A percentile compares a stretch with the other conserved stretches of the same genome.
These are phyloP conservation scores for Fusarium drepaniforme DNA, from an alignment of 2,329 filamentous ascomycete genomes.

Conservation along the genomic window DNA sequence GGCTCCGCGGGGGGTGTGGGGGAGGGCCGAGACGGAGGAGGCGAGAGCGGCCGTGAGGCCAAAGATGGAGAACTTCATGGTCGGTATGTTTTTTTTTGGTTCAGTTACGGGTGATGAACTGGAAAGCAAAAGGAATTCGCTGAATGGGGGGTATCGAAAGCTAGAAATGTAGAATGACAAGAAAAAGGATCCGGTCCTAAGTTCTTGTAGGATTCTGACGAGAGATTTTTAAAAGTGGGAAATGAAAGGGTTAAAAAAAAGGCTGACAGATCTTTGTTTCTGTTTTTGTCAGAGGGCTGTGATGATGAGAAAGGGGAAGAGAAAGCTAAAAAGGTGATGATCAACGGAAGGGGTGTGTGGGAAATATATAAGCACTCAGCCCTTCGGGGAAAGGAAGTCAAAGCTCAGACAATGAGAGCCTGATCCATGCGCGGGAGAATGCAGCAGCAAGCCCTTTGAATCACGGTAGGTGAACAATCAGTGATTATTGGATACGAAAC, in stretches of 20 bases:
- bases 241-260: neutral
- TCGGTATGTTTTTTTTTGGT: conserved; percentile 8
- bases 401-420: neutral
- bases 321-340: neutral
- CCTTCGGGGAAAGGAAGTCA: neutral
- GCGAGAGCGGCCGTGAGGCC: conserved; percentile 37
- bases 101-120: neutral
- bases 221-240: neutral
- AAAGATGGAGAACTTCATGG: conserved; percentile 39
- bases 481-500: neutral
- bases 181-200: neutral
- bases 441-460: neutral
- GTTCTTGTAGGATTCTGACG: neutral
- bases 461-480: neutral
- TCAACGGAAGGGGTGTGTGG: neutral
- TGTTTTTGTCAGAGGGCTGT: neutral
- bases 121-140: neutral
- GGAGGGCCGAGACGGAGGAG: conserved; percentile 33
- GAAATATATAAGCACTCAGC: conserved; percentile 1
- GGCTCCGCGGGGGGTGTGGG: conserved; percentile 23
- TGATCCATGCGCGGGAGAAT: neutral
- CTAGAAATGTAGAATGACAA: neutral
- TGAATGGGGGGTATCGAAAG: neutral
- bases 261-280: neutral
- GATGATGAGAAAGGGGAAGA: neutral